A percentile compares a stretch with the other conserved stretches of the same genome.
Conservation (phyloP, 306 rosid species). For the Betula pendula region DNA sequence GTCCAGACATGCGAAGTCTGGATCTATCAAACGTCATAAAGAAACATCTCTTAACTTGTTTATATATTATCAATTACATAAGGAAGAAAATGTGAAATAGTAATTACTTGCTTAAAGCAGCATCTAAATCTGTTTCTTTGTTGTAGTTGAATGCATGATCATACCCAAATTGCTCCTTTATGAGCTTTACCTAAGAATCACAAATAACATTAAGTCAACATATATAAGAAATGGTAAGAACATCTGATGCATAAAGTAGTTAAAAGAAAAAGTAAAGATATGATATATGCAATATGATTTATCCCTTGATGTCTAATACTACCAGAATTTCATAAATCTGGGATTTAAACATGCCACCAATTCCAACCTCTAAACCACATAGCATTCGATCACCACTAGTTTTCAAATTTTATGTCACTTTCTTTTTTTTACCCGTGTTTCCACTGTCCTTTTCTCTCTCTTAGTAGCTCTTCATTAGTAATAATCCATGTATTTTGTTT, state of each 20-base stretch:
- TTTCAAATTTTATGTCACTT: neutral
- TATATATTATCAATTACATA: neutral
- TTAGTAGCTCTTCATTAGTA: neutral
- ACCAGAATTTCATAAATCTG: neutral
- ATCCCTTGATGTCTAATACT: neutral
- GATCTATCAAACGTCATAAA: too few relatives aligned
- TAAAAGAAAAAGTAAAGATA: neutral
- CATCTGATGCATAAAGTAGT: neutral
- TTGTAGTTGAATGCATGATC: slow-evolving; percentile 72
- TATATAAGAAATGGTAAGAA: slow-evolving; percentile 5
- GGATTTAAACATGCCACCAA: neutral
- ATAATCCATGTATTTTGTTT: neutral
- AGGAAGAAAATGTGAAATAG: neutral
- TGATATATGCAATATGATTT: neutral
- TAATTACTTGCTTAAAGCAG: slow-evolving; percentile 48
- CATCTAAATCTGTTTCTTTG: slow-evolving; percentile 50
- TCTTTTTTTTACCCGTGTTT: neutral
- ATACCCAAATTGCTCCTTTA: slow-evolving; percentile 65
- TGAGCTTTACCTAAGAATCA: slow-evolving; percentile 47
- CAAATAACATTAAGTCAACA: neutral
- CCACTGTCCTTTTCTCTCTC: neutral
- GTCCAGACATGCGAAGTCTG: too few relatives aligned
- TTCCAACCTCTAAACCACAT: slow-evolving; percentile 2
- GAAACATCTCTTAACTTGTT: neutral
- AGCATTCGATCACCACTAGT: neutral